Evolutionary conservation across 2,329 filamentous ascomycete species (phyloP).

Genomic region (Rhexocercosporidium sp.): DNA sequence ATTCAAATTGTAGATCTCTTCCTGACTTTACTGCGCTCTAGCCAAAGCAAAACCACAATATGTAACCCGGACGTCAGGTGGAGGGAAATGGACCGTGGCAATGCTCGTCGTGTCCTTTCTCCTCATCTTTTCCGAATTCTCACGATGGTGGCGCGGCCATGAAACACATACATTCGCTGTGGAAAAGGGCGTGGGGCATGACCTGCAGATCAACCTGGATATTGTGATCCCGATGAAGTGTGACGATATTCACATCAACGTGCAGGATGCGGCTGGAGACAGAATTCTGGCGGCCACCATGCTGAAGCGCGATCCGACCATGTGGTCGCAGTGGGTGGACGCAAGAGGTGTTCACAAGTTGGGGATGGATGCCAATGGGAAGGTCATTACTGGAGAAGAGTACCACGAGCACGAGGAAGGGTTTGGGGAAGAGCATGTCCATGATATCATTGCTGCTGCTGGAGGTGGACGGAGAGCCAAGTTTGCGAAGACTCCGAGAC

Average conservation of each 20-base stretch:
- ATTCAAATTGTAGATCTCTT: background rate
- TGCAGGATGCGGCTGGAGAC: slow-evolving; percentile 94
- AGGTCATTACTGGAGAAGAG: slow-evolving; percentile 60
- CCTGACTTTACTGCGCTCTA: slow-evolving; percentile 45
- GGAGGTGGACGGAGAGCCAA: slow-evolving; percentile 65
- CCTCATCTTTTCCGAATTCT: slow-evolving; percentile 78
- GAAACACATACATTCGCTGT: slow-evolving; percentile 92
- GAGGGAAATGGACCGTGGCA: slow-evolving; percentile 91
- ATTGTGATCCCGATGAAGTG: slow-evolving; percentile 91
- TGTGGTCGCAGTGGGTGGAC: slow-evolving; percentile 82
- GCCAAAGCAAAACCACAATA: slow-evolving; percentile 97
- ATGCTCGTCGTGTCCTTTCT: slow-evolving; percentile 76
- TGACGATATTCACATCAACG: slow-evolving; percentile 88
- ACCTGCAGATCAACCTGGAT: slow-evolving; percentile 94
- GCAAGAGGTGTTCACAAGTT: slow-evolving; percentile 68
- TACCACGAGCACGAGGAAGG: slow-evolving; percentile 69
- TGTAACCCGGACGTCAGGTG: slow-evolving; percentile 80
- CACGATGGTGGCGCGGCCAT: slow-evolving; percentile 81
- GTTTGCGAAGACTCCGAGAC: slow-evolving; percentile 75
- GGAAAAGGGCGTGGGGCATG: slow-evolving; percentile 86
- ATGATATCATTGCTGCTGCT: slow-evolving; percentile 82
- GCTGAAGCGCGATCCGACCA: slow-evolving; percentile 77
- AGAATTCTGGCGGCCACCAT: slow-evolving; percentile 81
- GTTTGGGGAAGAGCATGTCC: slow-evolving; percentile 81
- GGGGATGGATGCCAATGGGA: slow-evolving; percentile 59